Evolutionary conservation across 2,329 filamentous ascomycete species (phyloP).

Genomic region (Bertia moriformis): DNA sequence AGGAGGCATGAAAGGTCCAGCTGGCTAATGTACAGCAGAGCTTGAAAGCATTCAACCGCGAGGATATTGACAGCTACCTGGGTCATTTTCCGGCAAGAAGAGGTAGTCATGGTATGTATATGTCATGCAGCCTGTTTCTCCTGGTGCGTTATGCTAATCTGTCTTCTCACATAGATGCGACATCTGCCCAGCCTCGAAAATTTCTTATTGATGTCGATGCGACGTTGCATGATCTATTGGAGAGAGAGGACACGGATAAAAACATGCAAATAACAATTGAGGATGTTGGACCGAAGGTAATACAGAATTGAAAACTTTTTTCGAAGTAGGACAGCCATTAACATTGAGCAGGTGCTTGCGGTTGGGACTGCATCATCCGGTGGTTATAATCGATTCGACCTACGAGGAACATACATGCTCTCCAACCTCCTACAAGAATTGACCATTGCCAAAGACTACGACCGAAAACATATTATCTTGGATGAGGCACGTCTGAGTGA

Average conservation of each 20-base stretch:
- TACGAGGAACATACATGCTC: conserved; percentile 92
- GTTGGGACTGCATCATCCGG: conserved; percentile 75
- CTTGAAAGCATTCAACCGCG: neutral
- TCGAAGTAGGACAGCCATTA: conserved; percentile 6
- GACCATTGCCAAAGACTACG: conserved; percentile 79
- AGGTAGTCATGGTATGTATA: conserved; percentile 41
- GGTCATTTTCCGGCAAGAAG: conserved; percentile 7
- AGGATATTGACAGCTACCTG: conserved; percentile 4
- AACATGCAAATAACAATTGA: conserved; percentile 98
- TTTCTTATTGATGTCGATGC: conserved; percentile 79
- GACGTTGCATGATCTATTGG: conserved; percentile 64
- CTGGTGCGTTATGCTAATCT: too few relatives aligned
- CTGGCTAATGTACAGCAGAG: too few relatives aligned
- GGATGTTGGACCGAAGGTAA: conserved; percentile 78
- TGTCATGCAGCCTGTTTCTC: too few relatives aligned
- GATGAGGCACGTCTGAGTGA: conserved; percentile 86
- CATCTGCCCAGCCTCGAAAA: conserved; percentile 49
- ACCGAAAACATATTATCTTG: conserved; percentile 75
- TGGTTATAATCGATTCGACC: conserved; percentile 74
- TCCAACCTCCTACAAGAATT: conserved; percentile 93
- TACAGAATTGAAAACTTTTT: neutral
- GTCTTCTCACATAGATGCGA: conserved; percentile 73
- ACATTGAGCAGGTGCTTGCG: conserved; percentile 49
- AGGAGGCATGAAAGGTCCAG: too few relatives aligned
- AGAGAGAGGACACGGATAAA: conserved; percentile 79